Percentiles rank a stretch among this genome's conserved stretches.
These are phyloP conservation scores for Fusarium denticulatum DNA, from an alignment of 2,329 filamentous ascomycete genomes.

Conservation along the genomic window DNA sequence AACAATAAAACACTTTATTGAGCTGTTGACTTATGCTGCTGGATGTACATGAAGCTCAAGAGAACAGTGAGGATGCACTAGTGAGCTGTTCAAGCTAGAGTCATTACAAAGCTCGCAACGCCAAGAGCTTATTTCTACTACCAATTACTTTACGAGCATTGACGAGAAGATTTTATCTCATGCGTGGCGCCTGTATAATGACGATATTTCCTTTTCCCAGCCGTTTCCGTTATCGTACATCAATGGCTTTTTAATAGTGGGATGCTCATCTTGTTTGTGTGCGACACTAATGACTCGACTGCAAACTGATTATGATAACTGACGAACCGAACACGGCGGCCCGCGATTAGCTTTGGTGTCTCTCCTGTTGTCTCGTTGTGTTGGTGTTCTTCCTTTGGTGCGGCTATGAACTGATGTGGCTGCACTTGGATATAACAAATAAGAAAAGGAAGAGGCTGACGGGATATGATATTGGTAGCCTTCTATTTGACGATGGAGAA, in stretches of 20 bases:
- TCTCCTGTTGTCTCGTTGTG: background rate
- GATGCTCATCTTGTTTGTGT: background rate
- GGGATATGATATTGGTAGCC: background rate
- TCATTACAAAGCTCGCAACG: background rate
- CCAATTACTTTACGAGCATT: background rate
- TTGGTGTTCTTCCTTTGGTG: background rate
- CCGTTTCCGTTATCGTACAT: background rate
- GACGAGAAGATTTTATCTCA: background rate
- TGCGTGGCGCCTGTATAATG: background rate
- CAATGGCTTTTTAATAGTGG: background rate
- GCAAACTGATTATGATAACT: background rate
- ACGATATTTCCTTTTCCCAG: background rate
- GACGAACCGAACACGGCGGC: background rate
- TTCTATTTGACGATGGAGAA: background rate
- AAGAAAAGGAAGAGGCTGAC: background rate
- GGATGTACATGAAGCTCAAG: background rate
- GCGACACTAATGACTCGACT: background rate
- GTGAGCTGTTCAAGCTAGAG: background rate
- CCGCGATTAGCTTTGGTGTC: background rate
- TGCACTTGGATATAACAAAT: background rate
- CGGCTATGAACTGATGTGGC: slow-evolving; percentile 1
- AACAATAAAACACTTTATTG: background rate
- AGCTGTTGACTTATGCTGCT: background rate
- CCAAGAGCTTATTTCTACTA: background rate
- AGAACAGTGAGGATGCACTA: background rate